Base-by-base conservation (phyloP, 106 monocot genomes). In the Acanthochlamys bracteata region DNA sequence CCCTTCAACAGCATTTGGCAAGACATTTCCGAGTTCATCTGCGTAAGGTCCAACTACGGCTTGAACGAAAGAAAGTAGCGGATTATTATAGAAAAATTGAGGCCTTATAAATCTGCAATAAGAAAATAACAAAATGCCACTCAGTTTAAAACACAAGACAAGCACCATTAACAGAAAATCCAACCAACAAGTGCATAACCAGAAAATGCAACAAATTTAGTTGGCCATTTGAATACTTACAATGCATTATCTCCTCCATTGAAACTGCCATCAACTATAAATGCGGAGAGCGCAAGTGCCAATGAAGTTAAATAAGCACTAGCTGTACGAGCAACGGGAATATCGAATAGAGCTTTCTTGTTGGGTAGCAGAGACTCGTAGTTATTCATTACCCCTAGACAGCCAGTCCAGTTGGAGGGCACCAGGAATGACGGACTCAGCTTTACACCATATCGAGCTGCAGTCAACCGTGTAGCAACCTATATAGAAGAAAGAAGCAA, bases 21-120 rank as follows among this genome's bases (percentile, higher is more conserved):
- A 72, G 15, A 92, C 92, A 77, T 92, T 92, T 33, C 92, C 92
- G 15, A 92, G 69, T 11, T 92, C 92, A 66, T 92, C 92, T 0
- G 88, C 76, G 55, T 92, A 92, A 16, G 88, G 88, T 7, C 88
- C 92, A 24, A 84, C 72, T 68, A 84, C 88, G 19, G 75, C 55
- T 76, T 92, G 88, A 64, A 92, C 60, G 49, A 92, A 92, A 60
- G 92, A 88, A 52, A 92, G 72, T 49, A 92, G 74, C 42, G 92
- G 92, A 47, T 92, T 92, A 74, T 92, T 92, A 60, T 84, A 88
- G 81, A 92, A 92, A 73, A 92, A 92, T 42, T 88, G 84, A 53
- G 88, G 92, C 65, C 88, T 74, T 64, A 92, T 80, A 72, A 82
- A 92, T 72, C 92, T 92, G 76, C 66, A 78, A 71, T 64, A 63